phyloP scores from a whole-genome alignment of 164 flowering plant species.

The Akebia trifoliata region DNA sequence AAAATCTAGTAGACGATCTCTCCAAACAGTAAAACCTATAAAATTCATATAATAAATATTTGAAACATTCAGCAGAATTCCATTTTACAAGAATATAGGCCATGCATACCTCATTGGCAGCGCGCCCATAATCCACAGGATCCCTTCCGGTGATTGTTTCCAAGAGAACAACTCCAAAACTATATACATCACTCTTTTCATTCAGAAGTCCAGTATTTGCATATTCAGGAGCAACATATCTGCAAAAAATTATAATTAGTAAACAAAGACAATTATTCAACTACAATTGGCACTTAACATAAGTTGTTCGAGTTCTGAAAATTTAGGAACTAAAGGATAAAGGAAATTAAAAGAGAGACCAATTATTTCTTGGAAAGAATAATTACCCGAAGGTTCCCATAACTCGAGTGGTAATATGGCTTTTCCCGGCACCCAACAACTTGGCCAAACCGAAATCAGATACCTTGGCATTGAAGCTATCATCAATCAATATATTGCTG shows the following conservation, averaged over 20 bases:
- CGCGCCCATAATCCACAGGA: constrained; percentile 78
- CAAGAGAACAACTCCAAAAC: constrained; percentile 80
- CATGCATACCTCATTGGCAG: constrained; percentile 56
- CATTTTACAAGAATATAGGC: too few relatives aligned
- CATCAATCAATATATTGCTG: constrained; percentile 83
- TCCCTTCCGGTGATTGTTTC: constrained; percentile 91
- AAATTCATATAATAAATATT: background rate
- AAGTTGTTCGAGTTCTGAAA: background rate
- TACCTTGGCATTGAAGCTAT: constrained; percentile 75
- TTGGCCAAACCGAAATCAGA: constrained; percentile 95
- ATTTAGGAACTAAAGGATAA: background rate
- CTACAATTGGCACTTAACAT: background rate
- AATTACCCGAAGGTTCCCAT: constrained; percentile 97
- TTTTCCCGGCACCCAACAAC: constrained; percentile 79
- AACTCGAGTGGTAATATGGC: constrained; percentile 82
- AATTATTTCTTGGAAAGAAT: too few relatives aligned
- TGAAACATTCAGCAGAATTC: background rate
- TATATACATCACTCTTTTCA: constrained; percentile 91
- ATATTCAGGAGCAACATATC: constrained; percentile 94
- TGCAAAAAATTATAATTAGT: constrained; percentile 20
- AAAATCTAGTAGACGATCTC: too few relatives aligned
- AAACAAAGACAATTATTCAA: background rate
- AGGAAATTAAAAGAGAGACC: background rate
- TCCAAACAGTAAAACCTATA: background rate
- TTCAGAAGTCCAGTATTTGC: constrained; percentile 82